Evolutionary conservation across 768 basidiomycete genomes (phyloP), one percentile per base, ranked within the genome.

Genomic region (Auriculariales sp.): DNA sequence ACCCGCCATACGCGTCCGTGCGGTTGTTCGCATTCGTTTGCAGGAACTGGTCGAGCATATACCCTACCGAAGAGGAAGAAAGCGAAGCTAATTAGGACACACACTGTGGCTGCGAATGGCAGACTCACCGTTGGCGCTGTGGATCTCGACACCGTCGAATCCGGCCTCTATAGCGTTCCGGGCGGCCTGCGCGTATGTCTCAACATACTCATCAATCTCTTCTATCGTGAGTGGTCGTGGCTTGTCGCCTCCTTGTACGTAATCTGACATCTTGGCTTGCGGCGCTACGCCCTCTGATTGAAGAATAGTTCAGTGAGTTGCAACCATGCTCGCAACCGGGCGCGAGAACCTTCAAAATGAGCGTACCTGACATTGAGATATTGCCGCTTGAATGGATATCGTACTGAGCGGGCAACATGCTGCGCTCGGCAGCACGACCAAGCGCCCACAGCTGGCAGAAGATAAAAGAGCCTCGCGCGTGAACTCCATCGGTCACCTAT

Each of bases 1-100:
- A 72, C 2, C 85, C 84, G 0, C 84, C 84, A 59, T 81, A 88
- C 39, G 70, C 64, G 58, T 85, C 82, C 6, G 71, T 75, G 14
- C 81, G 70, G 3, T 68, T 56, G 61, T 84, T 83, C 30, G 66
- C 66, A n/a, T 66, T 58, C 25, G 72, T 66, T 55, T 81, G 77
- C 10, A 78, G 52, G 66, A 84, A 83, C 58, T 83, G 78, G 56
- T 44, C 39, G 14, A 71, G 49, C 10, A 79, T 51, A 53, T 65
- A 70, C 0, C 72, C 72, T 48, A 65, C 66, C 9, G 70, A 71
- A 12, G n/a, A n/a, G n/a, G n/a, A n/a, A n/a, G 6, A 7, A 36
- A 36, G 7, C 7, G 22, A 36, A n/a, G 35, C 22, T 17, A 17
- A 12, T 36, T 7, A 6, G 7, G 15, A 15, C 15, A 32, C 15